These are phyloP conservation scores for Ustilago cynodontis DNA, from an alignment of 1,284 basidiomycete genomes.

Conservation along the genomic window DNA sequence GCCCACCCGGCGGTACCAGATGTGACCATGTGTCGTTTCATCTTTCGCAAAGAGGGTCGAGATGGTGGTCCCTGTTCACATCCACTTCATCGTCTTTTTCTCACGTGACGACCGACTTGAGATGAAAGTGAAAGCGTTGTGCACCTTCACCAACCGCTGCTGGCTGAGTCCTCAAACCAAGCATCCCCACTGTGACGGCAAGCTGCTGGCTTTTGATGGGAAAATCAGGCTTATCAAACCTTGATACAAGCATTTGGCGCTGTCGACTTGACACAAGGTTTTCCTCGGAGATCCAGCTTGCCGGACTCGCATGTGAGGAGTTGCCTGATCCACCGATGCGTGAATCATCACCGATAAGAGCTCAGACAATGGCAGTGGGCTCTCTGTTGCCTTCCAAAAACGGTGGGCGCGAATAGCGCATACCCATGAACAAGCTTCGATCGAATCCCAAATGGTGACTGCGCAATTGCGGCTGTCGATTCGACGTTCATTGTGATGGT, in stretches of 20 bases:
- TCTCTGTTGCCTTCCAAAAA: neutral
- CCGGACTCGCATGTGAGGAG: constrained; percentile 11
- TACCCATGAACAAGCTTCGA: neutral
- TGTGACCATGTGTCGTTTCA: neutral
- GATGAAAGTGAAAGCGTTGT: neutral
- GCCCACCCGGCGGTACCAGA: neutral
- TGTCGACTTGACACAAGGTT: neutral
- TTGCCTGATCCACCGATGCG: neutral
- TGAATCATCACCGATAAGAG: neutral
- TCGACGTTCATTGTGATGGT: neutral
- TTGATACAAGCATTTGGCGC: neutral
- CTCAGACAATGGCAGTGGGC: neutral
- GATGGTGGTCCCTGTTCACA: neutral
- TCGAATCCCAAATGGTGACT: neutral
- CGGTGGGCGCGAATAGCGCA: neutral
- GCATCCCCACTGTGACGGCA: neutral
- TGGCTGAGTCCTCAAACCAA: neutral
- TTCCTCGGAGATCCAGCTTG: constrained; percentile 13
- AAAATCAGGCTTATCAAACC: neutral
- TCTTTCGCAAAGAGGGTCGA: neutral
- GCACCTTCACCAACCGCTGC: neutral
- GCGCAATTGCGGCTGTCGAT: neutral
- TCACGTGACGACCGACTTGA: neutral
- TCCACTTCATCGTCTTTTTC: neutral
- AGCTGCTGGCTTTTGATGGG: neutral